Evolutionary conservation across 495 filamentous ascomycete genomes (phyloP).

Genomic region (Xanthoparmelia taractica): DNA sequence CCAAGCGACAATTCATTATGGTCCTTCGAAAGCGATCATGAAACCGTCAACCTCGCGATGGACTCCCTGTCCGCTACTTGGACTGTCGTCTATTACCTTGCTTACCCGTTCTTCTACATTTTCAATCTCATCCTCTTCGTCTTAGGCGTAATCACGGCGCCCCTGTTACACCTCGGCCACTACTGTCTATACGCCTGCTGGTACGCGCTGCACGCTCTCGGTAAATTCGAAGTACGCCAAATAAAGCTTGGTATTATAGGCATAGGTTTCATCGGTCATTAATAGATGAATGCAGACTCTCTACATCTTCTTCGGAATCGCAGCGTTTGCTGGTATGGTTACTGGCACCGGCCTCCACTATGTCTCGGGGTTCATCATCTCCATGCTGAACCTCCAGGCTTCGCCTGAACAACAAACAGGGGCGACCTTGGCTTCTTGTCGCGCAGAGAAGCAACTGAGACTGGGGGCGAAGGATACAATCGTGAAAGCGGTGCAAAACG

Average conservation of each 20-base stretch:
- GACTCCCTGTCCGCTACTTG: conserved; percentile 26
- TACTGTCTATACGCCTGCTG: conserved; percentile 33
- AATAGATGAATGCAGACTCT: conserved; percentile 42
- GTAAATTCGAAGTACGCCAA: conserved; percentile 55
- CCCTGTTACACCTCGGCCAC: conserved; percentile 40
- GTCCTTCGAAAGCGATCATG: conserved; percentile 22
- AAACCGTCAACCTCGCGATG: conserved; percentile 18
- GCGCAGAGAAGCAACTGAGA: conserved; percentile 14
- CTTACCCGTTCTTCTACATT: conserved; percentile 34
- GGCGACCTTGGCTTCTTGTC: conserved; percentile 17
- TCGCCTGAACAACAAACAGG: conserved; percentile 9
- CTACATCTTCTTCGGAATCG: conserved; percentile 57
- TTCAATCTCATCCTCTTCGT: conserved; percentile 22
- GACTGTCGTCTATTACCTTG: conserved; percentile 32
- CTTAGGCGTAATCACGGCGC: conserved; percentile 34
- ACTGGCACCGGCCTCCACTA: conserved; percentile 45
- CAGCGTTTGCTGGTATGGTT: conserved; percentile 48
- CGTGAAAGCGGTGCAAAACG: conserved; percentile 1
- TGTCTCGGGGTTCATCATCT: conserved; percentile 21
- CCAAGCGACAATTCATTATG: background rate
- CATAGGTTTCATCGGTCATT: conserved; percentile 25
- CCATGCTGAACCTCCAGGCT: conserved; percentile 13
- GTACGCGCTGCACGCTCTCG: conserved; percentile 41
- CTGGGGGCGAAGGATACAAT: conserved; percentile 12
- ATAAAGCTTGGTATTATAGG: conserved; percentile 5